Base-by-base conservation (phyloP, 257 asterid genomes). In the Solanum virginianum region DNA sequence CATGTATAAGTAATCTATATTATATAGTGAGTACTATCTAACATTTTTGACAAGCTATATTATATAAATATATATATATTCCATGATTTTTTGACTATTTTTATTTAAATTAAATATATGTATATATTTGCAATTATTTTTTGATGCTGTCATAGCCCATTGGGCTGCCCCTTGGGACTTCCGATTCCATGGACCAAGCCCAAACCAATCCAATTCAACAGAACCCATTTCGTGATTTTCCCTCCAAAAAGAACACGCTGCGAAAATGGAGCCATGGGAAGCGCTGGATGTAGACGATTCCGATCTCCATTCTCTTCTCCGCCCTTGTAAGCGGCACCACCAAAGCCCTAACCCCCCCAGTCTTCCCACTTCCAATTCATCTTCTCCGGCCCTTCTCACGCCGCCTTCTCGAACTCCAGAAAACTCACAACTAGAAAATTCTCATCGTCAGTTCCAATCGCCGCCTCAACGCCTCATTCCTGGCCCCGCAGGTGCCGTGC, bases 201-300 rank as follows among this genome's bases (percentile, higher is more conserved):
- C 53, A 39, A 82, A 36, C 39, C 39, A 36, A 77, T 24, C 17
- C 4, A 41, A 18, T 57, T 70, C 59, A 51, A 68, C 5, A 36
- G 39, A 36, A 53, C 36, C 54, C 69, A 55, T 43, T 11, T 36
- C 80, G 16, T 2, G 26, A 79, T 53, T 51, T 79, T 91, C 95
- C 96, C 95, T 86, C 93, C 94, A 89, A 92, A 84, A 87, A 87
- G 47, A 72, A 65, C 5, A 72, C 15, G 51, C 81, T 45, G 81
- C 57, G 26, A 69, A 29, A 51, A 90, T 90, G 93, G 93, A 89
- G 85, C 41, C 96, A 3, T 94, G 98, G 97, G 97, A 92, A 89
- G 94, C 91, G 75, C 89, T 96, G 49, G 99, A 95, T 83, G 89
- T 93, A 18, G 99, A 96, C 95, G 98, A 95, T 86, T 93, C 98